Evolutionary conservation across 148 eudicot genomes (phyloP).

Genomic region (Silene latifolia): DNA sequence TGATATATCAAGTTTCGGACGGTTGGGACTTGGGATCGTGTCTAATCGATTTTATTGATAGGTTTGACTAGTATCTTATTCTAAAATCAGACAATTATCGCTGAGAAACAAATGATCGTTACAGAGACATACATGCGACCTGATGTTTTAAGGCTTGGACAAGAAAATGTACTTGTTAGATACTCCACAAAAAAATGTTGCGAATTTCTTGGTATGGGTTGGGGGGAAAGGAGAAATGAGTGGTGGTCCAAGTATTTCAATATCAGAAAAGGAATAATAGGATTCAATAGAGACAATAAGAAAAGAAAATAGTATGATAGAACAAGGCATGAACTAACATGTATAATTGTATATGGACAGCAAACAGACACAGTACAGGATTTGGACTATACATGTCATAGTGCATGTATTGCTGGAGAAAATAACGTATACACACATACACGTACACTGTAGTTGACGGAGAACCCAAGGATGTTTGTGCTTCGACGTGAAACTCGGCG

Average conservation of each 20-base stretch:
- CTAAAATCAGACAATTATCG: too few species aligned
- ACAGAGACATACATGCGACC: neutral
- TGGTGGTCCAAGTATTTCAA: constrained; percentile 14
- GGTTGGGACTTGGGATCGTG: too few species aligned
- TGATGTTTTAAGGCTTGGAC: neutral
- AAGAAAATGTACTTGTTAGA: neutral
- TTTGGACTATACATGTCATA: neutral
- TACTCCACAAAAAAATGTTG: neutral
- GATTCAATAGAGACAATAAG: constrained; percentile 8
- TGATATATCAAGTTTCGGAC: too few species aligned
- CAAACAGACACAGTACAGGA: neutral
- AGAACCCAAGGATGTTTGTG: too few species aligned
- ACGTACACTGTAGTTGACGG: too few species aligned
- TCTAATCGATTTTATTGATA: too few species aligned
- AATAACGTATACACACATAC: neutral
- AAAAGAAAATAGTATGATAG: neutral
- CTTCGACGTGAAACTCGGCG: too few species aligned
- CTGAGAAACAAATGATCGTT: too few species aligned
- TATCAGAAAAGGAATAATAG: neutral
- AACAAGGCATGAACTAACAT: neutral
- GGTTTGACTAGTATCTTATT: too few species aligned
- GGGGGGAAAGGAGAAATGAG: neutral
- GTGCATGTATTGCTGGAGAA: neutral
- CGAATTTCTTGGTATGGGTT: neutral
- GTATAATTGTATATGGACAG: constrained; percentile 1